Evolutionary conservation across 2,329 filamentous ascomycete species (phyloP).

Genomic region (Trichoderma hamatum): DNA sequence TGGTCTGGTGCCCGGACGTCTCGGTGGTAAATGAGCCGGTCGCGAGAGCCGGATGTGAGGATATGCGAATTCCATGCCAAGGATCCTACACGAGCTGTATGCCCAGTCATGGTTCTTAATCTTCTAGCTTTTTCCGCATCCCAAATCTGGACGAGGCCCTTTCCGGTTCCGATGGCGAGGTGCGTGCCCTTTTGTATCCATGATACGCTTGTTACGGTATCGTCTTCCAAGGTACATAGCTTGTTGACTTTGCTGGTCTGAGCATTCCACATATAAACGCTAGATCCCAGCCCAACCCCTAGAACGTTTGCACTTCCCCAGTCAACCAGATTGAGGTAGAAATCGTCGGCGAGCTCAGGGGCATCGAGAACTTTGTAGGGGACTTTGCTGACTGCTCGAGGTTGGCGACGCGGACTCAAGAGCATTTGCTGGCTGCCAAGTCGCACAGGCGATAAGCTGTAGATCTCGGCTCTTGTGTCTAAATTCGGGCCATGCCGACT

Average conservation of each 20-base stretch:
- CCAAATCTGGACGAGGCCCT: constrained; percentile 96
- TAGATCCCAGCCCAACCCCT: constrained; percentile 87
- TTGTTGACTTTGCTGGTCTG: constrained; percentile 89
- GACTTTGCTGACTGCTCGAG: constrained; percentile 89
- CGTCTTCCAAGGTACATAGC: constrained; percentile 87
- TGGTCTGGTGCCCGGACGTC: constrained; percentile 93
- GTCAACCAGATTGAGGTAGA: constrained; percentile 95
- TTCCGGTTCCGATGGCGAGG: constrained; percentile 90
- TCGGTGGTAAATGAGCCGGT: constrained; percentile 91
- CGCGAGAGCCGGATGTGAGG: constrained; percentile 89
- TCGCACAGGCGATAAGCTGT: constrained; percentile 91
- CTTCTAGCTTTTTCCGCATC: constrained; percentile 86
- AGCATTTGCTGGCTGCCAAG: constrained; percentile 93
- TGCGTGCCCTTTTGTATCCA: constrained; percentile 99
- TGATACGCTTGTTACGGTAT: constrained; percentile 93
- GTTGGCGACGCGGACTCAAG: constrained; percentile 84
- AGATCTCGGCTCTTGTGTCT: constrained; percentile 88
- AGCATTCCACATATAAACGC: constrained; percentile 98
- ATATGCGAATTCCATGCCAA: constrained; percentile 99
- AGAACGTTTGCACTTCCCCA: constrained; percentile 96
- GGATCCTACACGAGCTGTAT: constrained; percentile 89
- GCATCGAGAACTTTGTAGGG: constrained; percentile 98
- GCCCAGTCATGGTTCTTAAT: constrained; percentile 93
- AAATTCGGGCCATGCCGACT: constrained; percentile 86
- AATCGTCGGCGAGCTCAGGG: constrained; percentile 93